phyloP scores from a whole-genome alignment of 345 rosid genomes.

The Syzygium oleosum region DNA sequence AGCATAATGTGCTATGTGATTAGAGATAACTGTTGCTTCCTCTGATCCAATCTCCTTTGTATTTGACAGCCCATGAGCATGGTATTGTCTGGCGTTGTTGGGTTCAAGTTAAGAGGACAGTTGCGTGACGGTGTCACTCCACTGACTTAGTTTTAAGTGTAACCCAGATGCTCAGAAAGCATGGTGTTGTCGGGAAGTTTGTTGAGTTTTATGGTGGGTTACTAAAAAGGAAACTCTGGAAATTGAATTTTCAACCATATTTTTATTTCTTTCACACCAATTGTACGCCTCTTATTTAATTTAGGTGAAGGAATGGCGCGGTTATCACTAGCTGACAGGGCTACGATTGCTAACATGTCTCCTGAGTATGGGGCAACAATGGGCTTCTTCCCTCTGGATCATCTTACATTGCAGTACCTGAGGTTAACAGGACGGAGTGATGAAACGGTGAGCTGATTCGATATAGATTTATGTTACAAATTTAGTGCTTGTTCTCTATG shows the following conservation, averaged over 20 bases:
- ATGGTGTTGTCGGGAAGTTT: conserved; percentile 91
- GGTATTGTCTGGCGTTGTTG: conserved; percentile 89
- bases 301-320: conserved; percentile 76
- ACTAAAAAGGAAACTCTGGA: neutral
- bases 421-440: conserved; percentile 84
- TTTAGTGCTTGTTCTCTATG: neutral
- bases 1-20: no score
- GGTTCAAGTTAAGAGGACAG: conserved; percentile 65
- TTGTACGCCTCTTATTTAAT: neutral
- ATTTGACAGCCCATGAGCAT: conserved; percentile 70
- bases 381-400: conserved; percentile 96
- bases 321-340: conserved; percentile 84
- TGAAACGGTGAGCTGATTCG: conserved; percentile 50
- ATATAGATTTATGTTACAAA: neutral
- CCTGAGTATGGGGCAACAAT: conserved; percentile 97
- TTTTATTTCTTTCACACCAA: neutral
- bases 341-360: conserved; percentile 92
- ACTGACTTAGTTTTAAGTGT: conserved; percentile 86
- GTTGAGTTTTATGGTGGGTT: conserved; percentile 76
- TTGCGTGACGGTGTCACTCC: conserved; percentile 66
- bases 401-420: conserved; percentile 77
- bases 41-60: no score
- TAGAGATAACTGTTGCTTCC: no score
- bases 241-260: neutral
- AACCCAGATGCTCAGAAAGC: conserved; percentile 78